Percentiles rank a stretch among this genome's conserved stretches.
phyloP scores from a whole-genome alignment of 345 rosid genomes.

The Aethionema arabicum region DNA sequence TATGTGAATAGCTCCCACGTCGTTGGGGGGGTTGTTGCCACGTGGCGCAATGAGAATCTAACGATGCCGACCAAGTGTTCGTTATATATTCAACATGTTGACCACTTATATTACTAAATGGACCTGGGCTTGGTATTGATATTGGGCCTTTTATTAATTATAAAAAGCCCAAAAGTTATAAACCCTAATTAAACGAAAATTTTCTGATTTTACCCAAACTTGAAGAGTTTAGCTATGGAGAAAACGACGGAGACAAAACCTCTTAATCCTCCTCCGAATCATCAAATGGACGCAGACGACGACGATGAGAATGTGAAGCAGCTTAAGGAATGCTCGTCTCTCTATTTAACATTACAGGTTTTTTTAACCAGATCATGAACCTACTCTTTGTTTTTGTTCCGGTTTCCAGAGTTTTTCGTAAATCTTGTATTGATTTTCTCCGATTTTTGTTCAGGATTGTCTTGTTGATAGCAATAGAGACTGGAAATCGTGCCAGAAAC shows the following conservation, averaged over 20 bases:
- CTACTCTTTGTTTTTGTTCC: background rate
- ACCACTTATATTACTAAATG: slow-evolving; percentile 19
- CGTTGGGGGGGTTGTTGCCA: slow-evolving; percentile 26
- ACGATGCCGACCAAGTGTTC: slow-evolving; percentile 30
- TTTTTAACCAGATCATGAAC: background rate
- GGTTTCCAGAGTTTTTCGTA: background rate
- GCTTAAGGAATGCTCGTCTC: slow-evolving; percentile 71
- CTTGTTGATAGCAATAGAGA: slow-evolving; percentile 65
- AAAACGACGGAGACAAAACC: slow-evolving; percentile 22
- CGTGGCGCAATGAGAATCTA: slow-evolving; percentile 10
- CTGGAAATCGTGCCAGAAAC: slow-evolving; percentile 87
- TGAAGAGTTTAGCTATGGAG: slow-evolving; percentile 19
- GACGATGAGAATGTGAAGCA: slow-evolving; percentile 92
- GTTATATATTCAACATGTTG: slow-evolving; percentile 20
- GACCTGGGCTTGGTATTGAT: slow-evolving; percentile 22
- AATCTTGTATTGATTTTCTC: slow-evolving; percentile 8
- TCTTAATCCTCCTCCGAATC: slow-evolving; percentile 28
- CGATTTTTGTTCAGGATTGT: slow-evolving; percentile 60
- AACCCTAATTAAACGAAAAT: background rate
- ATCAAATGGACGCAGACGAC: slow-evolving; percentile 68
- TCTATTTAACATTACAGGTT: slow-evolving; percentile 77
- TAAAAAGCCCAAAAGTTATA: slow-evolving; percentile 14
- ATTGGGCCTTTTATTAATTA: too few relatives aligned
- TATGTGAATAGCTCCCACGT: slow-evolving; percentile 33
- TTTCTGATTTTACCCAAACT: slow-evolving; percentile 1